Conservation (phyloP, 2,329 filamentous ascomycete genomes). For the Calonectria pteridis region DNA sequence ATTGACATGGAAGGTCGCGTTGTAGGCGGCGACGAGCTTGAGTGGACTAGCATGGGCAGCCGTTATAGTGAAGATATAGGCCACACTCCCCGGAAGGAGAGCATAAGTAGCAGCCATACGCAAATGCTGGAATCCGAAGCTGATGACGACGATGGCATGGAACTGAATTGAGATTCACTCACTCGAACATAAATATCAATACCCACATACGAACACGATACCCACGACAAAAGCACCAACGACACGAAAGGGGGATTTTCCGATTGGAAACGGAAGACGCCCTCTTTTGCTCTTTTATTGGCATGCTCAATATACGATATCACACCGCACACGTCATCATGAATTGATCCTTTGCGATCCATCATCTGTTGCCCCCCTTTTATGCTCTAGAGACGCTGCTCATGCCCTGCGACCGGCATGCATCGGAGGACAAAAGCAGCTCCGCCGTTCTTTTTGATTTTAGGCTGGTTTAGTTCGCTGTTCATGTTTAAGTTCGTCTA, state of each 20-base stretch:
- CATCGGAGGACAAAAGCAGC: not conserved
- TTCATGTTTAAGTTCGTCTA: not conserved
- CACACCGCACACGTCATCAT: slow-evolving; percentile 7
- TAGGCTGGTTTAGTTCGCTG: not conserved
- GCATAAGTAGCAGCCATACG: slow-evolving; percentile 70
- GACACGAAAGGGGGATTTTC: not conserved
- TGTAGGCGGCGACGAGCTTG: slow-evolving; percentile 86
- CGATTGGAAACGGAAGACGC: not conserved
- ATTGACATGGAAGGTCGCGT: slow-evolving; percentile 94
- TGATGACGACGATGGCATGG: slow-evolving; percentile 74
- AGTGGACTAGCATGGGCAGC: slow-evolving; percentile 63
- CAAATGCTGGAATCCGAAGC: slow-evolving; percentile 68
- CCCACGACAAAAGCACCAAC: slow-evolving; percentile 10
- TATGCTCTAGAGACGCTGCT: not conserved
- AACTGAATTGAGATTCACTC: slow-evolving; percentile 57
- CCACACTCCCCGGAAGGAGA: slow-evolving; percentile 65
- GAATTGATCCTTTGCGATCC: slow-evolving; percentile 1
- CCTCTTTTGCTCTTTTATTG: not conserved
- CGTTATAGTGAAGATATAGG: slow-evolving; percentile 58
- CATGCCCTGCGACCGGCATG: not conserved
- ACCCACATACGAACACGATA: slow-evolving; percentile 7
- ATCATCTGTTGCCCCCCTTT: slow-evolving; percentile 3
- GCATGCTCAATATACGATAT: slow-evolving; percentile 23
- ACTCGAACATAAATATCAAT: not conserved
- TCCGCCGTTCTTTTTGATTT: not conserved